These are phyloP conservation scores for Amanita inopinata DNA, from an alignment of 768 basidiomycete genomes.

Conservation along the genomic window DNA sequence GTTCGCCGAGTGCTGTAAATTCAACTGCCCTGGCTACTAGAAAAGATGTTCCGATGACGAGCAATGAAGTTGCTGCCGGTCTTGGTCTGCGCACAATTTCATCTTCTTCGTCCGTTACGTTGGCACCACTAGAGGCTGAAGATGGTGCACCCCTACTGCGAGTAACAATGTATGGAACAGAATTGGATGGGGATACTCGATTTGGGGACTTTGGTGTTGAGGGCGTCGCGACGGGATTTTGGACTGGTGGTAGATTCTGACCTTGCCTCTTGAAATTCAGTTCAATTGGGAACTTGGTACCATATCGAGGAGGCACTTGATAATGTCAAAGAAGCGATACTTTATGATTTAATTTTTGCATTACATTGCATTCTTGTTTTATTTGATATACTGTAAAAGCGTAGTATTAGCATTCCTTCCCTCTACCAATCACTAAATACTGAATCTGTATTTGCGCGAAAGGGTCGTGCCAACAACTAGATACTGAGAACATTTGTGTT, in stretches of 20 bases:
- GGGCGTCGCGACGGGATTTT: conserved; percentile 66
- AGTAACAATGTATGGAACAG: conserved; percentile 79
- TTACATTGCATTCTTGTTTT: background rate
- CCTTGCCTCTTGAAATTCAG: no score
- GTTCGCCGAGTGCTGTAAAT: conserved; percentile 28
- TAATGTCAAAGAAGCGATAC: no score
- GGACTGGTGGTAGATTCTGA: conserved; percentile 33
- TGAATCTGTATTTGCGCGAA: background rate
- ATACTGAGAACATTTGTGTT: no score
- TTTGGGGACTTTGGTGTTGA: conserved; percentile 81
- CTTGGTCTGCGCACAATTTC: conserved; percentile 32
- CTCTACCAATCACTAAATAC: background rate
- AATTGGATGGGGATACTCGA: conserved; percentile 71
- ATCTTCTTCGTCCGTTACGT: conserved; percentile 18
- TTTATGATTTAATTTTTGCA: background rate
- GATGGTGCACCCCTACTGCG: conserved; percentile 38
- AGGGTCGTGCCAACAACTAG: no score
- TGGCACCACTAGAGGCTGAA: conserved; percentile 9
- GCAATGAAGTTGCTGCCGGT: conserved; percentile 36
- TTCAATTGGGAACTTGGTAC: background rate
- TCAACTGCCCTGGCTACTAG: conserved; percentile 27
- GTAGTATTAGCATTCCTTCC: background rate
- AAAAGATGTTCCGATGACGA: conserved; percentile 21
- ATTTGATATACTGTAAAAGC: no score
- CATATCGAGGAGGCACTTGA: background rate